Conservation (phyloP, 129 eudicot species). For the Flaveria robusta region DNA sequence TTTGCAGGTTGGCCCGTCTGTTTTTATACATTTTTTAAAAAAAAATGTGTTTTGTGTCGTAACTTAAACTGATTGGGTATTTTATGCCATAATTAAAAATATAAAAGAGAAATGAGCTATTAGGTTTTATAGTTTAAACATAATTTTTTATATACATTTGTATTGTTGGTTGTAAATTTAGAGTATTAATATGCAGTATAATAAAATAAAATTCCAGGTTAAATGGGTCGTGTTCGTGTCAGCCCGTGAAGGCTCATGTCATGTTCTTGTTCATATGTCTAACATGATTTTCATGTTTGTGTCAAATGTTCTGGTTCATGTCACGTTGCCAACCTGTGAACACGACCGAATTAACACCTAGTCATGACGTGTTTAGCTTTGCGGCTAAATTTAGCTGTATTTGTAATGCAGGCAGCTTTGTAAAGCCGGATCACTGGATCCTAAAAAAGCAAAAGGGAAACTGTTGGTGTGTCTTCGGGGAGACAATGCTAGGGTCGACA, state of each 20-base stretch:
- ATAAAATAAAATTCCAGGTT: too few species aligned
- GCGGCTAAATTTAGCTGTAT: conserved; percentile 4
- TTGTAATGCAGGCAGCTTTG: conserved; percentile 62
- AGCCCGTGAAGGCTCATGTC: not conserved
- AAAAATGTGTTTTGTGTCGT: not conserved
- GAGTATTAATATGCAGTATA: too few species aligned
- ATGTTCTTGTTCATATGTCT: not conserved
- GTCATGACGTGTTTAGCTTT: not conserved
- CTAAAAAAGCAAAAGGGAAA: conserved; percentile 67
- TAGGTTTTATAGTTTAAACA: not conserved
- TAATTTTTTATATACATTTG: not conserved
- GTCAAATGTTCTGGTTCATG: not conserved
- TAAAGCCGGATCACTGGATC: conserved; percentile 69
- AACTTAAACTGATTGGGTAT: not conserved
- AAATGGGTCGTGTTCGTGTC: not conserved
- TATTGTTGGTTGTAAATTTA: not conserved
- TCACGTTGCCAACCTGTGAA: not conserved
- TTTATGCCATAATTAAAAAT: not conserved
- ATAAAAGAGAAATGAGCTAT: not conserved
- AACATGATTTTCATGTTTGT: not conserved
- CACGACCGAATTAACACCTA: not conserved
- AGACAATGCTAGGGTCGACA: conserved; percentile 72
- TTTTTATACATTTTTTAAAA: not conserved
- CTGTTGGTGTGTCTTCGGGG: conserved; percentile 88
- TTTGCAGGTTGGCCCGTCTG: not conserved